Evolutionary conservation across 768 basidiomycete species (phyloP).

Genomic region (Chlorophyllum brunneum): DNA sequence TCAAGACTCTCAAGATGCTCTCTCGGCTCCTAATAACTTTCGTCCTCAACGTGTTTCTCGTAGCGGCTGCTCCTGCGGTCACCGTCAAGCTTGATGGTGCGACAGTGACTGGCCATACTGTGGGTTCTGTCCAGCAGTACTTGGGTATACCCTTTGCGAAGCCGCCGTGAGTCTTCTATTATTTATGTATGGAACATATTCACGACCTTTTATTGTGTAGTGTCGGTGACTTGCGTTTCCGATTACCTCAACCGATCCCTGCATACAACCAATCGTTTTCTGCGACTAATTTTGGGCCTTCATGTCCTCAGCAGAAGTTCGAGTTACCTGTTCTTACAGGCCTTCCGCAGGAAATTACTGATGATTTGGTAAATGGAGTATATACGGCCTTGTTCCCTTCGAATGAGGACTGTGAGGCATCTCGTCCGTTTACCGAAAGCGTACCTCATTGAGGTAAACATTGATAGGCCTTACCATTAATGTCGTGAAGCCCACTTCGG

Average conservation of each 20-base stretch:
- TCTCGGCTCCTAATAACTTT: constrained; percentile 15
- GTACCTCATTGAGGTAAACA: not conserved
- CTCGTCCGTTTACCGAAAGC: not conserved
- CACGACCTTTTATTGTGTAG: constrained; percentile 17
- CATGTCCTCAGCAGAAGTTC: constrained; percentile 44
- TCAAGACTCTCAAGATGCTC: constrained; percentile 14
- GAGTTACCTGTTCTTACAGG: constrained; percentile 30
- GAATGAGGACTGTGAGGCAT: constrained; percentile 43
- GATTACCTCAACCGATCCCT: constrained; percentile 34
- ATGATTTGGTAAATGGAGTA: constrained; percentile 29
- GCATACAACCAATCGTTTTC: constrained; percentile 31
- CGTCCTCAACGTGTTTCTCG: constrained; percentile 13
- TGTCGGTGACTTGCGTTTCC: constrained; percentile 36
- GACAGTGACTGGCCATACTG: constrained; percentile 38
- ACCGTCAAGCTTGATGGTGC: constrained; percentile 39
- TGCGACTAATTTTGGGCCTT: constrained; percentile 37
- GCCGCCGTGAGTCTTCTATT: constrained; percentile 41
- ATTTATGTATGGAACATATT: not conserved
- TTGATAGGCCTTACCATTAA: constrained; percentile 48
- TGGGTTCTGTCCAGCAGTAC: constrained; percentile 33
- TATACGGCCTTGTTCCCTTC: constrained; percentile 26
- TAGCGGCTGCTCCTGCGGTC: constrained; percentile 23
- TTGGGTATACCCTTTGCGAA: constrained; percentile 53
- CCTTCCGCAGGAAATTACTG: constrained; percentile 29
- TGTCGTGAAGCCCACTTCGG: constrained; percentile 40